A percentile compares a stretch with the other conserved stretches of the same genome.
Conservation (phyloP, 257 asterid species). For the Solanum ossicruentum region DNA sequence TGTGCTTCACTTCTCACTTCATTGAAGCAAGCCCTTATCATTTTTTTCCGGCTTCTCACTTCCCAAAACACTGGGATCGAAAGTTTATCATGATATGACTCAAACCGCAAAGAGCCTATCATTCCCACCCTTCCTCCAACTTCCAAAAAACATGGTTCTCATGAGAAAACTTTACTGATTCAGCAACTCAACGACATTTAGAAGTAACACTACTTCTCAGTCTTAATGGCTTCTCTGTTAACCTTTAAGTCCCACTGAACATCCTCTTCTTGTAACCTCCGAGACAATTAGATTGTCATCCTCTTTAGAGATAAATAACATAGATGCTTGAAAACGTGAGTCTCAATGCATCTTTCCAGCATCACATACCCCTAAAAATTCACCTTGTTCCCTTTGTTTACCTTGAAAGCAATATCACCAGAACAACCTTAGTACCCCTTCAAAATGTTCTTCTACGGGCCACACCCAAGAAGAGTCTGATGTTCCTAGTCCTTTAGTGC, state of each 20-base stretch:
- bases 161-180: not conserved
- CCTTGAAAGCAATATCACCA: not conserved
- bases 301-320: not conserved
- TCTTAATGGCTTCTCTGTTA: not conserved
- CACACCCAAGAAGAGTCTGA: not conserved
- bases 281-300: not conserved
- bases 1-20: too few species aligned
- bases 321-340: not conserved
- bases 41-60: too few species aligned
- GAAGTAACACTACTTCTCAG: not conserved
- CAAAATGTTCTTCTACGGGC: not conserved
- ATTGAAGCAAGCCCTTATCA: too few species aligned
- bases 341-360: not conserved
- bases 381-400: not conserved
- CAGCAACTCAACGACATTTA: not conserved
- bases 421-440: not conserved
- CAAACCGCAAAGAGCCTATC: not conserved
- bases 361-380: not conserved
- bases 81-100: not conserved
- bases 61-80: not conserved
- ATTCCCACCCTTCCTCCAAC: not conserved
- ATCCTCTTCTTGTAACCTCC: not conserved
- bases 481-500: not conserved
- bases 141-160: not conserved
- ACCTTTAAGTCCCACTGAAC: not conserved